Base-by-base conservation (phyloP, 2,329 filamentous ascomycete species). In the Fusarium zealandicum region DNA sequence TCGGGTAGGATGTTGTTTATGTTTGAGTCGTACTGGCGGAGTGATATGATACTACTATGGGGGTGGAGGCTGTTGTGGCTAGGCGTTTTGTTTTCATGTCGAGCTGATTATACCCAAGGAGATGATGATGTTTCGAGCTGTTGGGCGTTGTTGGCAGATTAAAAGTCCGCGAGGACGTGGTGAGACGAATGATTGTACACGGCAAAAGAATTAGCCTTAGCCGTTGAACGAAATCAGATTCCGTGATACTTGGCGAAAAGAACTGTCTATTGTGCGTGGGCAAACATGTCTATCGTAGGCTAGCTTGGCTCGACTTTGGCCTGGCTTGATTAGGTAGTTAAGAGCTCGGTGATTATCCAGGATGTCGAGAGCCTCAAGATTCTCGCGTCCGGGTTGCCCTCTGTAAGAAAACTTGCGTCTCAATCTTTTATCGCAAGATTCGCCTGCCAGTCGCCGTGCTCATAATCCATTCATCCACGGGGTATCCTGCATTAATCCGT, bases 201-300 rank as follows among this genome's bases (percentile, higher is more conserved):
- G 6, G 22, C 22, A 25, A 3, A 22, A 22, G 9, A 3, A 3
- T 9, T 7, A 25, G 22, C 22, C 6, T 25, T 25, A 9, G 22
- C 22, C 8, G 32, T 17, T 31, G 25, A 48, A 39, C 11, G 22
- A 32, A 39, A 33, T 18, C 27, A 35, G 28, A 25, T 25, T 12
- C 52, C 37, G 36, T 7, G 48, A 32, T 13, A 4, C 5, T 53
- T 63, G 56, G 61, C 61, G 64, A 55, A 64, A 65, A 67, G 63
- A 63, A 45, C 58, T 56, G 56, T 69, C 57, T 66, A 64, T 70
- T 67, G 60, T 70, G 68, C 69, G 68, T 70, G 69, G 62, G 69
- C 69, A 69, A 69, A 63, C 54, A 59, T 66, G 37, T 68, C 67
- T 69, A 67, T 66, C 53, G 50, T 59, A 59, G 61, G 64, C 60